Conservation (phyloP, 257 asterid species). For the Penstemon eatonii region DNA sequence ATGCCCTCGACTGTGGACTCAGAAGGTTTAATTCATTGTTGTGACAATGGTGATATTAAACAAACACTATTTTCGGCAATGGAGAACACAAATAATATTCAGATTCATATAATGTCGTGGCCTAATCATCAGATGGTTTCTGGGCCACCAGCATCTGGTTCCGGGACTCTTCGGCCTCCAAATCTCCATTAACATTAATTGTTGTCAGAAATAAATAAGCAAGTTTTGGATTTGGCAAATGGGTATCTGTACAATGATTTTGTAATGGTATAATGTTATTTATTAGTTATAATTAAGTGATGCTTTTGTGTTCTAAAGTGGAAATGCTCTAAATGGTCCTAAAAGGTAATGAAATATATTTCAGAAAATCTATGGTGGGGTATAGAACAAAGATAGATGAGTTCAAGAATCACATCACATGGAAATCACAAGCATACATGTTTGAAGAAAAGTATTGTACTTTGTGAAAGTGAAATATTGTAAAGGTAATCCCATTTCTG, state of each 20-base stretch:
- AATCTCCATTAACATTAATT: neutral
- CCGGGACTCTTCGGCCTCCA: constrained; percentile 50
- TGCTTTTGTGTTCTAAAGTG: no score
- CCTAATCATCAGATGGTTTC: constrained; percentile 37
- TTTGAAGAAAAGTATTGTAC: no score
- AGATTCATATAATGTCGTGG: constrained; percentile 52
- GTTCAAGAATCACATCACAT: neutral
- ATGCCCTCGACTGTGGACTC: constrained; percentile 51
- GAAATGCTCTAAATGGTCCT: no score
- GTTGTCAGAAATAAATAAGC: no score
- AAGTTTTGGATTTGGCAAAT: no score
- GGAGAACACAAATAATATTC: constrained; percentile 40
- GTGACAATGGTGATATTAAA: constrained; percentile 48
- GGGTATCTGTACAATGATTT: no score
- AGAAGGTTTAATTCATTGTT: constrained; percentile 48
- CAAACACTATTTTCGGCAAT: constrained; percentile 35
- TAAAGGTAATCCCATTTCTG: neutral
- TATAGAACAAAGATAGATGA: no score
- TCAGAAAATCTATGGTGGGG: no score
- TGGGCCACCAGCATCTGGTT: constrained; percentile 21
- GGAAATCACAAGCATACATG: constrained; percentile 13
- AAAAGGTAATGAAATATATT: no score
- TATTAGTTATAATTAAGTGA: no score
- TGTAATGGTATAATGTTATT: no score
- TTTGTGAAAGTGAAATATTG: neutral